phyloP scores from a whole-genome alignment of 768 basidiomycete genomes.

The Lentinula lateritia region DNA sequence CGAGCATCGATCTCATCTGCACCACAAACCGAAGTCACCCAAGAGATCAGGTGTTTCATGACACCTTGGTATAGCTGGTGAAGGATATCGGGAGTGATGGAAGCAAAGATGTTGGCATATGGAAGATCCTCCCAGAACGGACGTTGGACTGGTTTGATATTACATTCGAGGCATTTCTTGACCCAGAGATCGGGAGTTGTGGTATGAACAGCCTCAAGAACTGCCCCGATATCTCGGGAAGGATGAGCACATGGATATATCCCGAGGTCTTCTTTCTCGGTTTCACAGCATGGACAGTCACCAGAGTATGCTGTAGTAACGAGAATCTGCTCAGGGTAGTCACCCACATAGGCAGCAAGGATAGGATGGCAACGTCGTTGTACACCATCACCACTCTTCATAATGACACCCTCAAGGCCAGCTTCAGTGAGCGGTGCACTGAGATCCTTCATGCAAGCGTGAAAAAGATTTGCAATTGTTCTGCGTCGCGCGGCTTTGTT shows the following conservation, averaged over 20 bases:
- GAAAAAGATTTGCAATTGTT: slow-evolving; percentile 21
- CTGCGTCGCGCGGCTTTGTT: slow-evolving; percentile 7
- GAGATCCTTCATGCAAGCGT: slow-evolving; percentile 19
- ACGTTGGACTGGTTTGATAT: slow-evolving; percentile 13
- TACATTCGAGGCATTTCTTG: slow-evolving; percentile 5
- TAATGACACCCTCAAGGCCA: slow-evolving; percentile 1
- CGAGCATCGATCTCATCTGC: too few species aligned
- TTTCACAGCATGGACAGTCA: slow-evolving; percentile 11
- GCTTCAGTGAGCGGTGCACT: slow-evolving; percentile 13
- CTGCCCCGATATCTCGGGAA: not conserved
- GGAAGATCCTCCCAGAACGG: slow-evolving; percentile 22
- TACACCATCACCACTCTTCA: slow-evolving; percentile 21
- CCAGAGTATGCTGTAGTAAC: slow-evolving; percentile 11
- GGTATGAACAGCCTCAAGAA: not conserved
- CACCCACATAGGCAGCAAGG: slow-evolving; percentile 9
- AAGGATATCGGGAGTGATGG: slow-evolving; percentile 19
- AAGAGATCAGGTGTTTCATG: too few species aligned
- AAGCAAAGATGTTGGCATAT: slow-evolving; percentile 14
- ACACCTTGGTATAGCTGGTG: slow-evolving; percentile 25
- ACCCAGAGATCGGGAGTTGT: not conserved
- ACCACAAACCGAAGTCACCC: too few species aligned
- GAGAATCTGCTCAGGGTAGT: slow-evolving; percentile 15
- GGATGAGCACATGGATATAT: not conserved
- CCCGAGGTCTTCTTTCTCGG: slow-evolving; percentile 1
- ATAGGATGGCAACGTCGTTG: too few species aligned